Percentiles rank a stretch among this genome's conserved stretches.
These are phyloP conservation scores for Cubamyces lactineus DNA, from an alignment of 768 basidiomycete genomes.

Conservation along the genomic window DNA sequence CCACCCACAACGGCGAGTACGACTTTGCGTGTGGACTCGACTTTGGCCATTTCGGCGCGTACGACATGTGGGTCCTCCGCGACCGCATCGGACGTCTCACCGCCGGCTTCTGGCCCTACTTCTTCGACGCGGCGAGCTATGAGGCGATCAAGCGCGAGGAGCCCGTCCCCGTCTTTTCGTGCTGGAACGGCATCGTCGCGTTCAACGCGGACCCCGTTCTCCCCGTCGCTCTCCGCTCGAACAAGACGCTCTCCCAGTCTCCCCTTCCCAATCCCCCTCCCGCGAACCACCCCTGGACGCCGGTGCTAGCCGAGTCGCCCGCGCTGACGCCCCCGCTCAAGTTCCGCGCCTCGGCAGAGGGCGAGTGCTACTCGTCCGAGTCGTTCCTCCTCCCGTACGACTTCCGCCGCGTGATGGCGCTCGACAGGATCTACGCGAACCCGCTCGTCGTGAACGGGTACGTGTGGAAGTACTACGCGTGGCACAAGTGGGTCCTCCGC, in stretches of 20 bases:
- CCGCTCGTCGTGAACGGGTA: slow-evolving; percentile 45
- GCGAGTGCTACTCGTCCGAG: slow-evolving; percentile 43
- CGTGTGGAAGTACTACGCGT: slow-evolving; percentile 35
- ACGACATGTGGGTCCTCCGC: slow-evolving; percentile 44
- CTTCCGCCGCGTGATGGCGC: slow-evolving; percentile 41
- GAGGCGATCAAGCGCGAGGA: slow-evolving; percentile 41
- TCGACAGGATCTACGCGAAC: slow-evolving; percentile 43
- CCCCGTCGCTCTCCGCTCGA: slow-evolving; percentile 42
- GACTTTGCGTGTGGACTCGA: slow-evolving; percentile 51
- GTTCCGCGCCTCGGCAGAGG: slow-evolving; percentile 36
- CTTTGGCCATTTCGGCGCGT: slow-evolving; percentile 38
- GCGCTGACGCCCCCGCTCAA: slow-evolving; percentile 37
- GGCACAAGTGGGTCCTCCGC: slow-evolving; percentile 38
- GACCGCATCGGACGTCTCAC: slow-evolving; percentile 39
- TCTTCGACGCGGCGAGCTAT: slow-evolving; percentile 42
- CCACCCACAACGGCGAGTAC: slow-evolving; percentile 42
- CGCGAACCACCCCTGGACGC: slow-evolving; percentile 34
- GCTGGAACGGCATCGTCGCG: slow-evolving; percentile 51
- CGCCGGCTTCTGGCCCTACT: slow-evolving; percentile 44
- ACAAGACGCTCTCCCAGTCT: slow-evolving; percentile 39
- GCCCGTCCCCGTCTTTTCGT: slow-evolving; percentile 47
- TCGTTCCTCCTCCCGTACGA: slow-evolving; percentile 48
- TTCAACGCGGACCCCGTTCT: slow-evolving; percentile 46
- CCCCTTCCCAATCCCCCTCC: slow-evolving; percentile 36
- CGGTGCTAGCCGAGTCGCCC: slow-evolving; percentile 28